Conservation (phyloP, 2,329 filamentous ascomycete genomes). For the Fusarium ambrosium region DNA sequence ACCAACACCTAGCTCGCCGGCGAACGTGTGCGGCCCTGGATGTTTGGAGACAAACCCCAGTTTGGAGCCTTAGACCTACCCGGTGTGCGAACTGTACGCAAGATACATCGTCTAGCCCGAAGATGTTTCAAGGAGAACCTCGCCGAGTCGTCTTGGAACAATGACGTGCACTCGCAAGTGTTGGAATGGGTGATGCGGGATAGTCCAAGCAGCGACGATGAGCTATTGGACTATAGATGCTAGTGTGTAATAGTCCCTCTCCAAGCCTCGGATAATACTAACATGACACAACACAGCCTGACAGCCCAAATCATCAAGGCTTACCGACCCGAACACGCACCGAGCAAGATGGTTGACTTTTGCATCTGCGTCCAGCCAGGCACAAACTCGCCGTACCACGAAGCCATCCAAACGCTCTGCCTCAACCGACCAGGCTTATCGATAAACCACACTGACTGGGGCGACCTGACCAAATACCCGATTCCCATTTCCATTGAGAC, state of each 20-base stretch:
- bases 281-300: slow-evolving; percentile 10
- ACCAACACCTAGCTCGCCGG: not conserved
- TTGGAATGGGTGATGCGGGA: slow-evolving; percentile 13
- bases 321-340: slow-evolving; percentile 2
- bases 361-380: slow-evolving; percentile 12
- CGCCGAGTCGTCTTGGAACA: slow-evolving; percentile 16
- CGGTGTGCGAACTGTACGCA: not conserved
- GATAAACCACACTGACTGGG: slow-evolving; percentile 14
- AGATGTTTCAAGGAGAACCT: slow-evolving; percentile 14
- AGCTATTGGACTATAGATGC: not conserved
- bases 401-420: slow-evolving; percentile 1
- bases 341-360: slow-evolving; percentile 14
- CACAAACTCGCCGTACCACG: not conserved
- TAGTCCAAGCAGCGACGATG: not conserved
- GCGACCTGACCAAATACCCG: slow-evolving; percentile 11
- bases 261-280: not conserved
- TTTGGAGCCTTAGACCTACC: not conserved
- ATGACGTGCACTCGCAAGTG: slow-evolving; percentile 10
- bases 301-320: slow-evolving; percentile 1
- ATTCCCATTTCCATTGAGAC: slow-evolving; percentile 8
- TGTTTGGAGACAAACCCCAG: not conserved
- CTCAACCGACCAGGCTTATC: slow-evolving; percentile 5
- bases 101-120: slow-evolving; percentile 12
- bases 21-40: slow-evolving; percentile 1
- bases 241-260: not conserved